phyloP scores from a whole-genome alignment of 2,329 filamentous ascomycete genomes.

The Lomentospora prolificans region DNA sequence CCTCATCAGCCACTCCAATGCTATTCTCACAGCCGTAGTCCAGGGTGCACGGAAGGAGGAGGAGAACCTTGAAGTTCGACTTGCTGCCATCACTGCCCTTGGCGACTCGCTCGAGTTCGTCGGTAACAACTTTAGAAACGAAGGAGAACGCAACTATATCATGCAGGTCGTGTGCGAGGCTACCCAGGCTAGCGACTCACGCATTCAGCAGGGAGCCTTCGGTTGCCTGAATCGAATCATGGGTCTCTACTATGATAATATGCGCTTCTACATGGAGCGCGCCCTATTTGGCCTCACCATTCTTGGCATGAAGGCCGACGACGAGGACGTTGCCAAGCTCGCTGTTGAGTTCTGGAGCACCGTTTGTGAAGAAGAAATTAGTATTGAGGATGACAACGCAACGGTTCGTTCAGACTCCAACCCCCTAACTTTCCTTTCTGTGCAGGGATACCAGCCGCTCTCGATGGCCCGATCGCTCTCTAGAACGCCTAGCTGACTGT shows the following conservation, averaged over 20 bases:
- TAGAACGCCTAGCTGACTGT: slow-evolving; percentile 9
- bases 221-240: slow-evolving; percentile 98
- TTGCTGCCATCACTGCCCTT: slow-evolving; percentile 86
- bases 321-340: slow-evolving; percentile 96
- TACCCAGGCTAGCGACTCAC: slow-evolving; percentile 81
- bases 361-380: slow-evolving; percentile 98
- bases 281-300: slow-evolving; percentile 95
- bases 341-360: slow-evolving; percentile 99
- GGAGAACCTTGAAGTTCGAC: slow-evolving; percentile 78
- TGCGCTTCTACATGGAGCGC: slow-evolving; percentile 99
- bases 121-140: slow-evolving; percentile 96
- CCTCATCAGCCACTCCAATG: slow-evolving; percentile 82
- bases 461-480: background rate
- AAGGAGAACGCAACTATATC: slow-evolving; percentile 98
- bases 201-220: slow-evolving; percentile 93
- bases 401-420: slow-evolving; percentile 39
- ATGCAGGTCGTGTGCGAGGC: slow-evolving; percentile 99
- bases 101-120: slow-evolving; percentile 97
- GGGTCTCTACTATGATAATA: slow-evolving; percentile 98
- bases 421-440: slow-evolving; percentile 1
- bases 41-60: slow-evolving; percentile 97
- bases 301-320: slow-evolving; percentile 94
- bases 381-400: slow-evolving; percentile 93
- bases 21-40: slow-evolving; percentile 93
- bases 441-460: background rate